Conservation (phyloP, 306 rosid genomes). For the Mimosa pudica region DNA sequence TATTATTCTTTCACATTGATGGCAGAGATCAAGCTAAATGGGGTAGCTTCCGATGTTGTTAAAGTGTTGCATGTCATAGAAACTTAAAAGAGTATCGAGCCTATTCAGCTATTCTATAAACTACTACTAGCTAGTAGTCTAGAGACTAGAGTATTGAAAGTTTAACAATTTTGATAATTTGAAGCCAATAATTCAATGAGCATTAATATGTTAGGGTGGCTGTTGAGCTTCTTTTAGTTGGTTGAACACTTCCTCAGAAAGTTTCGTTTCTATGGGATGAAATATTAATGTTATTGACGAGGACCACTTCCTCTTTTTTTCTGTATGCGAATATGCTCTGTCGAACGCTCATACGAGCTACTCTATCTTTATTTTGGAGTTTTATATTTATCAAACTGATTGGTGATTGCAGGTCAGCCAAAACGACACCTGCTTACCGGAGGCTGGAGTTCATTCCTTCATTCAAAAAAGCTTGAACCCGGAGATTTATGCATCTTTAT, state of each 20-base stretch:
- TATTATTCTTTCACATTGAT: background rate
- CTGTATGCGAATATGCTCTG: background rate
- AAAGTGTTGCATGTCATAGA: background rate
- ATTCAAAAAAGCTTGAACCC: constrained; percentile 60
- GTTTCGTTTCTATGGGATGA: background rate
- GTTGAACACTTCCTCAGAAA: background rate
- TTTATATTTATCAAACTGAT: constrained; percentile 28
- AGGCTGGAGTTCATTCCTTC: constrained; percentile 75
- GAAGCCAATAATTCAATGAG: background rate
- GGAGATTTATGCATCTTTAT: constrained; percentile 72
- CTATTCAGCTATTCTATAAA: background rate
- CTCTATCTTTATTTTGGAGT: constrained; percentile 8
- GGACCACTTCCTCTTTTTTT: background rate
- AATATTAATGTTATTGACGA: background rate
- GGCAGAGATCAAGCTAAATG: background rate
- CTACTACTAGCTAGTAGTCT: background rate
- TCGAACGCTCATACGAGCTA: constrained; percentile 3
- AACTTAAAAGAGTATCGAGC: background rate
- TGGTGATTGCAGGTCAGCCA: constrained; percentile 64
- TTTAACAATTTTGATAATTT: constrained; percentile 1
- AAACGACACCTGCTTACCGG: constrained; percentile 73
- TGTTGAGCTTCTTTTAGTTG: background rate
- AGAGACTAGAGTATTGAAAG: background rate
- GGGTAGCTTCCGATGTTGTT: background rate
- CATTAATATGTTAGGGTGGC: background rate